Evolutionary conservation across 2,329 filamentous ascomycete species (phyloP), one percentile per base, ranked within the genome.

Genomic region (Pseudocercospora vitis): DNA sequence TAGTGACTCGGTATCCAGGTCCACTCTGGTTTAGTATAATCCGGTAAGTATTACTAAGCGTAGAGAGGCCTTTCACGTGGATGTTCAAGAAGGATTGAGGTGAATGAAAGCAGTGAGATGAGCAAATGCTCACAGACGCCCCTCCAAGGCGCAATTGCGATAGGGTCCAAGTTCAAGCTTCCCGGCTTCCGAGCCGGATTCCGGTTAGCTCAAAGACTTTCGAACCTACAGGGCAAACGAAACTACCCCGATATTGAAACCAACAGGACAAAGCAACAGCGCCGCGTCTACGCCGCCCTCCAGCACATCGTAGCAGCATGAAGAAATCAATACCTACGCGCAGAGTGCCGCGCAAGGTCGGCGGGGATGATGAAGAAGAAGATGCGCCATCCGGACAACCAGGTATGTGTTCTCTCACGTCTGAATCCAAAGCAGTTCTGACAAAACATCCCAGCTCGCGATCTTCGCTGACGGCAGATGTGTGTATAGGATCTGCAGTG

Each of bases 291-390:
- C 37, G 24, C 21, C 16, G 6, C 11, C 7, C n/a, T 3, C 1
- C 21, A 26, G 37, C 37, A n/a, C 8, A 26, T 24, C 21, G 3
- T 2, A 7, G 14, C 37, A 42, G 3, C n/a, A 85, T 85, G 82
- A 82, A 78, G 56, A 78, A 81, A 59, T 73, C 78, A 7, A 80
- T 82, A 59, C 76, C 75, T 35, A 76, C 76, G 56, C 74, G 80
- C 50, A 77, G 82, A 59, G 91, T 94, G 63, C 85, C 88, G 42
- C 86, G 88, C 61, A 87, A 91, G 65, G 88, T 96, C 63, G 86
- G 84, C 42, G 78, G 83, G 35, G 87, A 89, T 39, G 83, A 85
- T 9, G 84, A 88, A 3, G 85, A 88, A 3, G 85, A 85, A 32
- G 68, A 53, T 55, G 55, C 39, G 31, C 28, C 55, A 24, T 46